Conservation (phyloP, 108 stramenopile species). For the Bacterosira constricta region DNA sequence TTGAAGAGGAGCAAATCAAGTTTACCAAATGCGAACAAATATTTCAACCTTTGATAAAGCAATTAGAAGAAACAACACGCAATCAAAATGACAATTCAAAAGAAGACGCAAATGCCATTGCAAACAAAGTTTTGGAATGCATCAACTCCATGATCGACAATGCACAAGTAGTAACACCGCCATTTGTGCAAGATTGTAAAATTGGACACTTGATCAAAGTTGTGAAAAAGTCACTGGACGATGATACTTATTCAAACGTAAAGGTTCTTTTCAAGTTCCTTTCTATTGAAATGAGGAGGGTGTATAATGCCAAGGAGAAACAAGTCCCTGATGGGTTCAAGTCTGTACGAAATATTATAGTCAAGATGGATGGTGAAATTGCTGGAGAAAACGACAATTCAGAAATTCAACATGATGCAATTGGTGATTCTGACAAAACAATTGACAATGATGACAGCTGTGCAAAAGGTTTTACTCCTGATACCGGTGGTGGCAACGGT, state of each 20-base stretch:
- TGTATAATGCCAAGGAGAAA: not conserved
- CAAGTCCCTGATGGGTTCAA: not conserved
- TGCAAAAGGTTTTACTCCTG: no score
- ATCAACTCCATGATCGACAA: not conserved
- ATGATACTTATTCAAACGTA: not conserved
- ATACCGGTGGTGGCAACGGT: no score
- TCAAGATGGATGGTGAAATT: no score
- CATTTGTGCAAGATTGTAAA: not conserved
- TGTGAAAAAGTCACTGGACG: not conserved
- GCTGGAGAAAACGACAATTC: no score
- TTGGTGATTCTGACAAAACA: no score
- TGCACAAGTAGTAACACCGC: not conserved
- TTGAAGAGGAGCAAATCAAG: not conserved
- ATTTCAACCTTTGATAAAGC: not conserved
- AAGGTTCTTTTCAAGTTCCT: not conserved
- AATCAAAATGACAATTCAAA: not conserved
- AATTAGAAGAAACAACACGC: not conserved
- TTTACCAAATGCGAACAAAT: not conserved
- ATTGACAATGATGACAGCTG: no score
- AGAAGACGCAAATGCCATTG: not conserved
- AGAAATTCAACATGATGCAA: no score
- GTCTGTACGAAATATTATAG: no score
- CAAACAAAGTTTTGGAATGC: not conserved
- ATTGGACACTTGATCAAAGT: not conserved
- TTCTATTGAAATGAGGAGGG: not conserved